Evolutionary conservation across 2,329 filamentous ascomycete species (phyloP).

Genomic region (Periconia digitata): DNA sequence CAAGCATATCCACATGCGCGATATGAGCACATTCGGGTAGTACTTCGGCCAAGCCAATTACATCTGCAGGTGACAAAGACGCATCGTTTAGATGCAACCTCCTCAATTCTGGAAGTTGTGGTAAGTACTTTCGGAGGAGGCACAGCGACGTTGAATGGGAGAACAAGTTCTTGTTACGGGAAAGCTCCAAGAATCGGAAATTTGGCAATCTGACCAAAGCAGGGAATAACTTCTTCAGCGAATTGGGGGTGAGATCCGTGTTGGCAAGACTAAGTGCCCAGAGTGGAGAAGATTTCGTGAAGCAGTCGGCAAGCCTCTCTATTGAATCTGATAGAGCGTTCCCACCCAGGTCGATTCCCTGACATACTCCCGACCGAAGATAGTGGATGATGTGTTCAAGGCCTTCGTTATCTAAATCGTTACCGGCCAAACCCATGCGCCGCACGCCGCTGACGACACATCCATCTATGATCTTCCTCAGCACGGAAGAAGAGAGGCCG

Average conservation of each 20-base stretch:
- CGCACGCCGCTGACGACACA: constrained; percentile 75
- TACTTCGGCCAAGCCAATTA: constrained; percentile 87
- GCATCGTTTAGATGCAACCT: constrained; percentile 86
- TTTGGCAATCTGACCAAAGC: constrained; percentile 68
- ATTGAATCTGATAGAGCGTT: constrained; percentile 66
- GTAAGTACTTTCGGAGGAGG: constrained; percentile 79
- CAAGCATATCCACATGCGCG: constrained; percentile 83
- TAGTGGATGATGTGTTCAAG: constrained; percentile 77
- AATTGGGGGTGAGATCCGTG: constrained; percentile 75
- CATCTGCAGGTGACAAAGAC: constrained; percentile 80
- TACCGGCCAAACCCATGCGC: constrained; percentile 80
- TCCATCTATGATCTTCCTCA: constrained; percentile 78
- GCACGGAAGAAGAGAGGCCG: constrained; percentile 67
- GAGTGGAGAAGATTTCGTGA: constrained; percentile 58
- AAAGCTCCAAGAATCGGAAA: constrained; percentile 88
- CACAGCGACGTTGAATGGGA: constrained; percentile 72
- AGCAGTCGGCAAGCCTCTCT: constrained; percentile 51
- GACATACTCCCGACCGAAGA: constrained; percentile 73
- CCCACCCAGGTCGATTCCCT: constrained; percentile 85
- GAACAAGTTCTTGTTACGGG: constrained; percentile 83
- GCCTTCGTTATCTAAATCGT: constrained; percentile 72
- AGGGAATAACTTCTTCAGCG: constrained; percentile 74
- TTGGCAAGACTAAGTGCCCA: constrained; percentile 85
- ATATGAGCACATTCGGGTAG: constrained; percentile 79
- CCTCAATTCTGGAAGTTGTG: constrained; percentile 75